These are phyloP conservation scores for Alternaria dauci DNA, from an alignment of 2,329 filamentous ascomycete species.

Conservation along the genomic window DNA sequence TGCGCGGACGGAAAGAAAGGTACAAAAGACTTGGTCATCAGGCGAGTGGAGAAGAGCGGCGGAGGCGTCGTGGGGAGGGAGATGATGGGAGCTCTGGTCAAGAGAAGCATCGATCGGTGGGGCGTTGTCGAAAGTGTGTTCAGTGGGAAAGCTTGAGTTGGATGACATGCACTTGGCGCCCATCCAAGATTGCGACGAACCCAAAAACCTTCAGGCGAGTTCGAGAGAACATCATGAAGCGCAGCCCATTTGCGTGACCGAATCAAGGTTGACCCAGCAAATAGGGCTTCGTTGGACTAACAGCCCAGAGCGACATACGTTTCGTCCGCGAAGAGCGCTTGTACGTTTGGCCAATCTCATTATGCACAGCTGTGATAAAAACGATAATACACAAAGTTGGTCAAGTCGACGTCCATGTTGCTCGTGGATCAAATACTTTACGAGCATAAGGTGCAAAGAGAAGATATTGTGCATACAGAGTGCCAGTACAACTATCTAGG, in stretches of 20 bases:
- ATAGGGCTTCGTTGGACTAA: neutral
- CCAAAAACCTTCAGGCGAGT: neutral
- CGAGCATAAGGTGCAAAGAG: neutral
- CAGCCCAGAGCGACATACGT: neutral
- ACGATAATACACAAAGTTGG: neutral
- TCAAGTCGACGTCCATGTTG: too few species aligned
- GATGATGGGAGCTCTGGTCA: conserved; percentile 67
- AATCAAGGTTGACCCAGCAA: neutral
- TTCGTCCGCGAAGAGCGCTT: neutral
- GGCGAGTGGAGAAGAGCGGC: conserved; percentile 84
- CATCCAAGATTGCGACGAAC: neutral
- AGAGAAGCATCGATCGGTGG: conserved; percentile 71
- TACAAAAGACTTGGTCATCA: conserved; percentile 69
- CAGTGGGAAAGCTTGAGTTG: conserved; percentile 17
- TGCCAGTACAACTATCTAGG: neutral
- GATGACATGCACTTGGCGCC: neutral
- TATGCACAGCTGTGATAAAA: neutral
- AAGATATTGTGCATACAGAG: neutral
- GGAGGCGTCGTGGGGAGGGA: conserved; percentile 73
- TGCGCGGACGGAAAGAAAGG: conserved; percentile 67
- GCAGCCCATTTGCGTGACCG: too few species aligned
- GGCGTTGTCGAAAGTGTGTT: conserved; percentile 59
- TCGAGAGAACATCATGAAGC: neutral
- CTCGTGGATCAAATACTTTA: neutral
- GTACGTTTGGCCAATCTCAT: neutral